Conservation (phyloP, 306 rosid genomes). For the Spatholobus suberectus region DNA sequence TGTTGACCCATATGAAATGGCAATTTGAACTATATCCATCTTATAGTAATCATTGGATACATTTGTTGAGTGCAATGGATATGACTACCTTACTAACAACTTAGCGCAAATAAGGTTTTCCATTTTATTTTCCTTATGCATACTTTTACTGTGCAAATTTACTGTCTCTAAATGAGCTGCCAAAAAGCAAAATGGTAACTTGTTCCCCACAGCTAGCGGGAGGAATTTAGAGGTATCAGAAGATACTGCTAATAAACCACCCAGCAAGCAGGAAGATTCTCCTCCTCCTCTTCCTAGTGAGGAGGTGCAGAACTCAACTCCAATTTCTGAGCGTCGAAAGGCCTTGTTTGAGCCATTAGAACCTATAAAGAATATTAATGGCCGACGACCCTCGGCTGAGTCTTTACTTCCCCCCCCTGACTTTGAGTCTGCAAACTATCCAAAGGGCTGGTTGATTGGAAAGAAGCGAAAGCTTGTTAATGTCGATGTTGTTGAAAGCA, state of each 20-base stretch:
- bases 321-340: slow-evolving; percentile 54
- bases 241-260: slow-evolving; percentile 54
- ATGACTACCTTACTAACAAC: background rate
- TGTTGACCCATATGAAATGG: no score
- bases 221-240: slow-evolving; percentile 74
- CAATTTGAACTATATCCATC: background rate
- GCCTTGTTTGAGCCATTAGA: slow-evolving; percentile 92
- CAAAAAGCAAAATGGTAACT: slow-evolving; percentile 75
- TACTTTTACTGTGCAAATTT: slow-evolving; percentile 33
- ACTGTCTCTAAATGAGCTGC: slow-evolving; percentile 54
- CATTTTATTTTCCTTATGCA: background rate
- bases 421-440: slow-evolving; percentile 79
- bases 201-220: slow-evolving; percentile 80
- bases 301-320: slow-evolving; percentile 52
- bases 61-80: slow-evolving; percentile 5
- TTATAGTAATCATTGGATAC: background rate
- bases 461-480: slow-evolving; percentile 96
- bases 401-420: slow-evolving; percentile 96
- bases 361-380: slow-evolving; percentile 60
- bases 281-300: slow-evolving; percentile 43
- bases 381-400: slow-evolving; percentile 70
- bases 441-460: slow-evolving; percentile 90
- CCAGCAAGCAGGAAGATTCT: slow-evolving; percentile 57
- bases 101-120: background rate
- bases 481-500: slow-evolving; percentile 95